Base-by-base conservation (phyloP, 805 yeast species). In the Starmera pachycereana region DNA sequence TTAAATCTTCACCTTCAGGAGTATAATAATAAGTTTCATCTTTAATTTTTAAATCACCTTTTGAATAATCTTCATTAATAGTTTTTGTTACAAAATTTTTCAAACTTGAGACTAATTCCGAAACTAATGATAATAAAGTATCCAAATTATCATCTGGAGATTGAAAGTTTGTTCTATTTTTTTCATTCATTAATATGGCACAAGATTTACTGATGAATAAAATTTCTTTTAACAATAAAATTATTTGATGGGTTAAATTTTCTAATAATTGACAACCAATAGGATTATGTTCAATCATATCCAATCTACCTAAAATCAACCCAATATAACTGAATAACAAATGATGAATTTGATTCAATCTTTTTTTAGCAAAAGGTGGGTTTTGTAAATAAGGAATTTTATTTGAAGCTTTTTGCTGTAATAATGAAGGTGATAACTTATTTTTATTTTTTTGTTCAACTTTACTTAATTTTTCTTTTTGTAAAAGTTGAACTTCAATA, bases 241-340 rank as follows among this genome's bases (percentile, higher is more conserved):
- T 79, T 34, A 83, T 68, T 48, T 84, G 92, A 49, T 80, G 84
- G 3, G 78, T 73, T 12, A 84, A 62, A 13, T 71, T 66, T 49
- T 83, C 89, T 40, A 84, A 56, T 7, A 77, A 57, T 46, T 79
- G 81, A 52, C 87, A 78, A 2, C 90, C 90, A 13, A 66, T 65
- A 4, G 77, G 69, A 53, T 82, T 83, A 49, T 78, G 81, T 52
- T 84, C 92, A 30, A 83, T 75, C 57, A 84, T 66, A 56, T 84
- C 92, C 46, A 84, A 60, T 49, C 94, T 62, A n/a, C 94, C 94
- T 12, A 81, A 66, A 9, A 83, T 72, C 47, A 84, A 51, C 2
- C 81, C 79, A 46, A 82, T 63, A 50, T 83, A 83, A 1, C 74
- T 66, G 49, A 73, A 72, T 12, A 81, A 52, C 6, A 78, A 63